Base-by-base conservation (phyloP, 768 basidiomycete genomes). In the Termitomyces heimii region DNA sequence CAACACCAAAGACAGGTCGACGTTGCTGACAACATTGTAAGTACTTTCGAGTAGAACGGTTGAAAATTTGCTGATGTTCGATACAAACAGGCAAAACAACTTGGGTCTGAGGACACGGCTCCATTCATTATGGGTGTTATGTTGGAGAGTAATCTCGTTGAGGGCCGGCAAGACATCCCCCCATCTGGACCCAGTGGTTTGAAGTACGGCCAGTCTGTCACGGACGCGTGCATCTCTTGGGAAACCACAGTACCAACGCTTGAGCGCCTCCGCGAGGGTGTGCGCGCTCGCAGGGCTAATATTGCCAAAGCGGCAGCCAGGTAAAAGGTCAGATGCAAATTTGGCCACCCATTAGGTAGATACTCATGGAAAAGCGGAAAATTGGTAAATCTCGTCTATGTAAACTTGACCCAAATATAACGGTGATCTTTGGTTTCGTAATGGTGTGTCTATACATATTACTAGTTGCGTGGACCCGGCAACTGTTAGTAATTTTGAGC, bases 211-310 rank as follows among this genome's bases (percentile, higher is more conserved):
- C 85, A 88, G 68, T 89, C 88, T 8, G 89, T 95, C 6, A 94
- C 94, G 24, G 92, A 94, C 71, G 89, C 88, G 9, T 96, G 92
- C 71, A 79, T 98, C 49, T 87, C 88, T 43, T 98, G 94, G 94
- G 86, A 92, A 64, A 82, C 82, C 63, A 96, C 96, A 3, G 77
- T 94, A 5, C 85, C 86, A 2, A 77, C 84, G 1, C 78, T 99
- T 51, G 86, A 98, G 49, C 83, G 88, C 49, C 80, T 99, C 20
- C 83, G 96, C n/a, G 82, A 86, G 65, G 97, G 89, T 53, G 94
- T 98, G 5, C 85, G 81, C 53, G 89, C 85, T 34, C 85, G 96
- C 55, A 75, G 89, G 64, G 76, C 75, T 47, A 70, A 77, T 34
- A 68, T 84, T 22, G 74, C 73, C 46, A 73, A 67, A 58, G 62